These are phyloP conservation scores for Climacium dendroides DNA, from an alignment of 225 moss, liverwort and hornwort species.

Conservation along the genomic window DNA sequence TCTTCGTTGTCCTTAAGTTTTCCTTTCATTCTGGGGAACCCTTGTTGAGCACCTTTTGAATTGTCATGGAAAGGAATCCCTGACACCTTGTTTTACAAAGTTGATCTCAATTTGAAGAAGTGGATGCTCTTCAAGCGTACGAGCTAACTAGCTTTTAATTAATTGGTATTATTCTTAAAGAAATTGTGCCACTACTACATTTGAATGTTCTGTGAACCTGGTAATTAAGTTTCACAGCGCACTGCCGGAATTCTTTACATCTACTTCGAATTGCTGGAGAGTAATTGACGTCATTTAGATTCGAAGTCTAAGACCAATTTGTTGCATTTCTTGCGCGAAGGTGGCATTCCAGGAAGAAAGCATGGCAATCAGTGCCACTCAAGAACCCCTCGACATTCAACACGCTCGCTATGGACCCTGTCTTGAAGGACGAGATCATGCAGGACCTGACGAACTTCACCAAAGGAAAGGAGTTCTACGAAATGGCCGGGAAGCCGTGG, in stretches of 20 bases:
- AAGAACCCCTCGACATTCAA: constrained; percentile 57
- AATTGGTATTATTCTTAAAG: background rate
- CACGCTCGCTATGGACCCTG: constrained; percentile 52
- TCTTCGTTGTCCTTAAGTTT: background rate
- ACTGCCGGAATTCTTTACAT: too few species aligned
- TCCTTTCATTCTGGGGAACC: background rate
- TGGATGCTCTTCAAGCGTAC: background rate
- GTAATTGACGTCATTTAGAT: background rate
- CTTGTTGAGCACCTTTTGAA: background rate
- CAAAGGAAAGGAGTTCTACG: constrained; percentile 36
- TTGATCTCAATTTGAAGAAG: background rate
- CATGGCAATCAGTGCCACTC: constrained; percentile 55
- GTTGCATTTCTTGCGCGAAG: background rate
- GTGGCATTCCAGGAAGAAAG: background rate
- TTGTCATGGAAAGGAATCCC: background rate
- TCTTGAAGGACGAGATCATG: constrained; percentile 27
- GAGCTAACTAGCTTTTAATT: background rate
- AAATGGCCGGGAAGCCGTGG: constrained; percentile 65
- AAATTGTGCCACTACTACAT: too few species aligned
- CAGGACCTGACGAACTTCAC: constrained; percentile 38
- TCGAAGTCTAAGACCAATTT: background rate
- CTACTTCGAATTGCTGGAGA: background rate
- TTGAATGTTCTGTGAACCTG: background rate
- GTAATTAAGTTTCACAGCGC: background rate
- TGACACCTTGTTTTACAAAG: background rate